Conservation (phyloP, 495 filamentous ascomycete species). For the Friedmanniomyces endolithicus region DNA sequence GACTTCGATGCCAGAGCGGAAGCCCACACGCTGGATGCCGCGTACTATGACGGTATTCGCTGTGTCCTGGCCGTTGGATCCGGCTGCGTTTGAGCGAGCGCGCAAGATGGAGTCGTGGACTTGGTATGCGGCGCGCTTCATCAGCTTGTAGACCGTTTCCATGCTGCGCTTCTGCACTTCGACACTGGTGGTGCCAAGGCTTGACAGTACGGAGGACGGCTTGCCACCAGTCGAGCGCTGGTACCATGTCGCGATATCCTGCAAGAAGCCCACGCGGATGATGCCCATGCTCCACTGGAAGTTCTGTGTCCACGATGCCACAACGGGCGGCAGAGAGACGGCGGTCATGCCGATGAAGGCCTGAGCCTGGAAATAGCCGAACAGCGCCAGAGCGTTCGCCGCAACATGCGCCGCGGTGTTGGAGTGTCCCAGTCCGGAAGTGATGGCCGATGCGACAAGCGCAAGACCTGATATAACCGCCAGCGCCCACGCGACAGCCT, state of each 20-base stretch:
- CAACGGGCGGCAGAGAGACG: slow-evolving; percentile 78
- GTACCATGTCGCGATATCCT: slow-evolving; percentile 88
- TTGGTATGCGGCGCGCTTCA: slow-evolving; percentile 32
- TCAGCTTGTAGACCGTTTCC: slow-evolving; percentile 30
- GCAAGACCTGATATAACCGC: slow-evolving; percentile 78
- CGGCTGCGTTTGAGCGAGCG: slow-evolving; percentile 2
- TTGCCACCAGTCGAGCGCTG: slow-evolving; percentile 85
- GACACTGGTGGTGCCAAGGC: slow-evolving; percentile 64
- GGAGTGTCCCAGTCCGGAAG: slow-evolving; percentile 46
- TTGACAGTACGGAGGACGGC: slow-evolving; percentile 66
- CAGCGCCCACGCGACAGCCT: slow-evolving; percentile 77
- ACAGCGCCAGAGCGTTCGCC: slow-evolving; percentile 81
- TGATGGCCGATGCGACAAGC: slow-evolving; percentile 44
- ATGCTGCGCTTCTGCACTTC: slow-evolving; percentile 66
- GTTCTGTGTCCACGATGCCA: slow-evolving; percentile 91
- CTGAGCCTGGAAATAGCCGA: slow-evolving; percentile 91
- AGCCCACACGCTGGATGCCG: slow-evolving; percentile 84
- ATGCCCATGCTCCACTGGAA: slow-evolving; percentile 99
- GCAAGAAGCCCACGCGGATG: slow-evolving; percentile 75
- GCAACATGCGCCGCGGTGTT: slow-evolving; percentile 95
- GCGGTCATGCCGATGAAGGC: slow-evolving; percentile 86
- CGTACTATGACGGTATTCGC: slow-evolving; percentile 53
- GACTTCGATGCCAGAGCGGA: slow-evolving; percentile 68
- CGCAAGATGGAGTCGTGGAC: slow-evolving; percentile 4
- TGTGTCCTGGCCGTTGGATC: slow-evolving; percentile 9